A percentile compares a stretch with the other conserved stretches of the same genome.
Evolutionary conservation across 2,329 filamentous ascomycete genomes (phyloP).

Genomic region (Penicillium sp.): DNA sequence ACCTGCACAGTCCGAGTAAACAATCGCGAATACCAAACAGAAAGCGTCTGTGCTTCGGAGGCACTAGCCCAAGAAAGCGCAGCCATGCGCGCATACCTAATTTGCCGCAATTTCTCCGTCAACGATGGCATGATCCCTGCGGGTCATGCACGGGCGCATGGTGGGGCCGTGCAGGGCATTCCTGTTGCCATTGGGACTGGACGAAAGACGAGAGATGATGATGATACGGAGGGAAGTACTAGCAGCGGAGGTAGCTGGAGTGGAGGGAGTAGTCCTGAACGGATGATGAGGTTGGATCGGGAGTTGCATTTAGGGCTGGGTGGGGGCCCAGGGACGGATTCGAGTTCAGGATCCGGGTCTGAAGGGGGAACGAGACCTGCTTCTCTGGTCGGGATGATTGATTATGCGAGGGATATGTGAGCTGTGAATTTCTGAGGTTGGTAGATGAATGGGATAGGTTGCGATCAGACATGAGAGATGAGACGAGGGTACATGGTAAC

Average conservation of each 20-base stretch:
- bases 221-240: slow-evolving; percentile 44
- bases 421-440: neutral
- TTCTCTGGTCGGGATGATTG: neutral
- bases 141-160: slow-evolving; percentile 55
- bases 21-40: slow-evolving; percentile 93
- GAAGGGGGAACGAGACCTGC: slow-evolving; percentile 1
- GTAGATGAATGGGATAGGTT: neutral
- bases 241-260: slow-evolving; percentile 53
- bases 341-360: neutral
- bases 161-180: slow-evolving; percentile 58
- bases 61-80: slow-evolving; percentile 86
- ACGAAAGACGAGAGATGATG: slow-evolving; percentile 49
- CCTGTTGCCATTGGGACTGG: slow-evolving; percentile 66
- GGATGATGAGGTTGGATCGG: slow-evolving; percentile 1
- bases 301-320: neutral
- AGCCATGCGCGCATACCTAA: slow-evolving; percentile 94
- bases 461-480: neutral
- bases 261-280: slow-evolving; percentile 55
- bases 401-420: slow-evolving; percentile 3
- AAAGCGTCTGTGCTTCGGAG: slow-evolving; percentile 79
- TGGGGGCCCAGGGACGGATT: neutral
- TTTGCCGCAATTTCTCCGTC: slow-evolving; percentile 95
- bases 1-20: slow-evolving; percentile 92
- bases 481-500: neutral
- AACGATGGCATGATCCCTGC: slow-evolving; percentile 83